Conservation (phyloP, 306 rosid genomes). For the Vigna nakashimae region DNA sequence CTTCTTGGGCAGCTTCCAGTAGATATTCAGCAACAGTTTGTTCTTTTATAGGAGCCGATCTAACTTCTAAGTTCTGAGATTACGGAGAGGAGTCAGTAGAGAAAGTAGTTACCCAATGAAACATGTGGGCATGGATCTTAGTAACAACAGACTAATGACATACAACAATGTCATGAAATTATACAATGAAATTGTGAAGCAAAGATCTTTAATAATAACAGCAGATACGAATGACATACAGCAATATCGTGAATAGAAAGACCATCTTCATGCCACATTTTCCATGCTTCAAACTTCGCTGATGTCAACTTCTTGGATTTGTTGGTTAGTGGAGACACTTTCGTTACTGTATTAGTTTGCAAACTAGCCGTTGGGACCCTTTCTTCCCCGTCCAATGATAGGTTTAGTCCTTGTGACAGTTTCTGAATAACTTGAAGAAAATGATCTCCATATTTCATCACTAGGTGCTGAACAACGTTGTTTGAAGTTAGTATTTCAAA, state of each 20-base stretch:
- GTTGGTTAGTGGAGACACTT: constrained; percentile 52
- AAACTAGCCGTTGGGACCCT: background rate
- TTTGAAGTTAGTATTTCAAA: constrained; percentile 47
- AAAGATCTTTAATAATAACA: constrained; percentile 6
- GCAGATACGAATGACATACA: constrained; percentile 54
- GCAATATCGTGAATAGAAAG: constrained; percentile 72
- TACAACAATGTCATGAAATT: constrained; percentile 69
- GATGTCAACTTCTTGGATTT: constrained; percentile 57
- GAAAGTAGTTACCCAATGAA: constrained; percentile 33
- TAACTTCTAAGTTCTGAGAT: constrained; percentile 67
- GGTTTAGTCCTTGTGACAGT: constrained; percentile 59
- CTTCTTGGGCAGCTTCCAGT: constrained; percentile 80
- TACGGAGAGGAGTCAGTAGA: constrained; percentile 13
- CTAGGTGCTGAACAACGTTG: constrained; percentile 68
- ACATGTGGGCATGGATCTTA: constrained; percentile 9
- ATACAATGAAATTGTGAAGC: constrained; percentile 28
- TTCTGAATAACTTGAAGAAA: constrained; percentile 64
- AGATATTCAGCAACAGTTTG: constrained; percentile 76
- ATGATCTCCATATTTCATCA: constrained; percentile 70
- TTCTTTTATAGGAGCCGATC: constrained; percentile 86
- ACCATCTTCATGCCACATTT: constrained; percentile 85
- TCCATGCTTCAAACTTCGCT: constrained; percentile 85
- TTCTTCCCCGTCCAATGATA: constrained; percentile 73
- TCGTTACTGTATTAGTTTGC: constrained; percentile 38
- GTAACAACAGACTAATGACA: constrained; percentile 36